Conservation (phyloP, 73 alveolate genomes). For the Tetrahymena thermophila region DNA sequence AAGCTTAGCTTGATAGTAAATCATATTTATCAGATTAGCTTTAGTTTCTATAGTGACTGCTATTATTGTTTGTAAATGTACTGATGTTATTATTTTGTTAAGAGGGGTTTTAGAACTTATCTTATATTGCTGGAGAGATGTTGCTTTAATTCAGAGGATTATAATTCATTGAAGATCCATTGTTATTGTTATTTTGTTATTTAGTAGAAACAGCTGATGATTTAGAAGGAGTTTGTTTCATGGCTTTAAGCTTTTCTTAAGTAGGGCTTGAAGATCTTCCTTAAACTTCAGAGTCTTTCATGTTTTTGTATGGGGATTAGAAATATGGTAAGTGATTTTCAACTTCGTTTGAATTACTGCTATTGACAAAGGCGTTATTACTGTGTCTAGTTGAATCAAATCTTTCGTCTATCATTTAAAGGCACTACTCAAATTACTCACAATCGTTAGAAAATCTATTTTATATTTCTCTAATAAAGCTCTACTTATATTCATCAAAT, state of each 20-base stretch:
- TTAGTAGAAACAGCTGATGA: not conserved
- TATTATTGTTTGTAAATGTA: not conserved
- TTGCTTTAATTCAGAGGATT: not conserved
- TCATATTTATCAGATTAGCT: not conserved
- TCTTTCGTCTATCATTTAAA: not conserved
- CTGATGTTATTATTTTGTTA: not conserved
- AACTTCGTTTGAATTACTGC: not conserved
- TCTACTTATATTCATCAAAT: not conserved
- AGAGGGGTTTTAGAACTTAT: not conserved
- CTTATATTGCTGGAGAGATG: not conserved
- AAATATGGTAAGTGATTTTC: not conserved
- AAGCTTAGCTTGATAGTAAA: not conserved
- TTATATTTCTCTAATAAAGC: not conserved
- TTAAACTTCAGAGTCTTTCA: not conserved
- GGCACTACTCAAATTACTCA: not conserved
- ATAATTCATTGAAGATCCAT: not conserved
- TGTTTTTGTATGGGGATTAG: not conserved
- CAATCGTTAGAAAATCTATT: not conserved
- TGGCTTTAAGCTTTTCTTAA: not conserved
- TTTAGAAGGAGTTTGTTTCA: not conserved
- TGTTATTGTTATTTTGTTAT: not conserved
- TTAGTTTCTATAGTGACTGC: not conserved
- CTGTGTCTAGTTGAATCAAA: not conserved
- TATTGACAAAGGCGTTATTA: not conserved
- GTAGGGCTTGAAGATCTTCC: not conserved